Evolutionary conservation across 306 rosid genomes (phyloP).

Genomic region (Herpetospermum pedunculosum): DNA sequence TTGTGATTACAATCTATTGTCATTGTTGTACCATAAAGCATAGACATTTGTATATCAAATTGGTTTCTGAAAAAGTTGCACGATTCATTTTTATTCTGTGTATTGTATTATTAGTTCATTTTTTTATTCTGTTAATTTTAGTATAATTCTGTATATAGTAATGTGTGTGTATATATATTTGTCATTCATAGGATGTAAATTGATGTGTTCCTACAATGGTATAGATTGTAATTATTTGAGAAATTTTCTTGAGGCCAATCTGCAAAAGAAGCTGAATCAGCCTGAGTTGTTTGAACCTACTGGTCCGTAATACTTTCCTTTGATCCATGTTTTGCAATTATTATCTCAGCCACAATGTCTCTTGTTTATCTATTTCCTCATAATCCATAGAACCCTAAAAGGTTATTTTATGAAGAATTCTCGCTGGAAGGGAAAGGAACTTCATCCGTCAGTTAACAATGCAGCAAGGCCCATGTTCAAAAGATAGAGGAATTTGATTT

Average conservation of each 20-base stretch:
- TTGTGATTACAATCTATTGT: neutral
- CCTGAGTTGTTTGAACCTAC: neutral
- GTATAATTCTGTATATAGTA: neutral
- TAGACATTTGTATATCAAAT: neutral
- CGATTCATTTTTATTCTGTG: neutral
- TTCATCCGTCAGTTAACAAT: neutral
- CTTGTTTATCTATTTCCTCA: neutral
- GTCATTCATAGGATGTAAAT: neutral
- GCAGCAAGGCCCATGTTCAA: neutral
- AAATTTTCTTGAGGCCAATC: neutral
- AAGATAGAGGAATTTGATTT: neutral
- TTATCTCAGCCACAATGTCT: neutral
- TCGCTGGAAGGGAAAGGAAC: neutral
- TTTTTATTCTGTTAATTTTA: neutral
- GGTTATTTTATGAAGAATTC: neutral
- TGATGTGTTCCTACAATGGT: neutral
- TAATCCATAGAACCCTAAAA: neutral
- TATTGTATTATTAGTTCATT: neutral
- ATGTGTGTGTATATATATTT: neutral
- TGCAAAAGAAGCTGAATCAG: neutral
- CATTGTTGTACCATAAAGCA: neutral
- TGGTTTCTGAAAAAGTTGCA: neutral
- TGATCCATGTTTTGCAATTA: neutral
- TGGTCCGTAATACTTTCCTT: neutral
- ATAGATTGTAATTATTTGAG: neutral